Base-by-base conservation (phyloP, 768 basidiomycete genomes). In the Epithele typhae region DNA sequence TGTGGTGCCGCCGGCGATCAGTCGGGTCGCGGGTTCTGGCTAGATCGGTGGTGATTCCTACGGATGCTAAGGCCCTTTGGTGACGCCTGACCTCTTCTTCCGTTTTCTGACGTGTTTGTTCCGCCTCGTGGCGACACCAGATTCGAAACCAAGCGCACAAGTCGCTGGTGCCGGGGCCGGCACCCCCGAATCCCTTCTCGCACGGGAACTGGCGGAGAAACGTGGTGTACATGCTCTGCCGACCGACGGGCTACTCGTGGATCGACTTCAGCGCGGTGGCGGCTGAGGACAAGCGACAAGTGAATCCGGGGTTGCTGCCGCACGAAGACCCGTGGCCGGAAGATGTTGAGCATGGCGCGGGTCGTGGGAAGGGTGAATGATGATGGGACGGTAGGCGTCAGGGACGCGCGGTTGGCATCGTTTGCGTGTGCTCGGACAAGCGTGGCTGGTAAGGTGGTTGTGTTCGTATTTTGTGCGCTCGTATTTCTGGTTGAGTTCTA, bases 61-160 rank as follows among this genome's bases (percentile, higher is more conserved):
- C n/a, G n/a, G n/a, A n/a, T n/a, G n/a, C n/a, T n/a, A n/a, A n/a
- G n/a, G n/a, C n/a, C n/a, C n/a, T n/a, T n/a, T n/a, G n/a, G n/a
- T 52, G 38, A 45, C 44, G 27, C 37, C 4, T 8, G 17, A 24
- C 23, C 22, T 7, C 35, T 23, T 22, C 23, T 37, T 27, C n/a
- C n/a, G n/a, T n/a, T n/a, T n/a, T n/a, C n/a, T n/a, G n/a, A n/a
- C n/a, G n/a, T n/a, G n/a, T n/a, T n/a, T n/a, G n/a, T n/a, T n/a
- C n/a, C n/a, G n/a, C n/a, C n/a, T n/a, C n/a, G n/a, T n/a, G n/a
- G n/a, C n/a, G n/a, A n/a, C n/a, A 30, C 7, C 27, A 92, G 86
- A 92, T 95, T 55, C 82, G 93, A 48, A 89, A 86, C 54, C 82
- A 87, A 65, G 88, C 89, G 15, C 87, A 91, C 63, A 84, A 81